Evolutionary conservation across 768 basidiomycete genomes (phyloP), one percentile per base, ranked within the genome.

Genomic region (Strobilomyces confusus): DNA sequence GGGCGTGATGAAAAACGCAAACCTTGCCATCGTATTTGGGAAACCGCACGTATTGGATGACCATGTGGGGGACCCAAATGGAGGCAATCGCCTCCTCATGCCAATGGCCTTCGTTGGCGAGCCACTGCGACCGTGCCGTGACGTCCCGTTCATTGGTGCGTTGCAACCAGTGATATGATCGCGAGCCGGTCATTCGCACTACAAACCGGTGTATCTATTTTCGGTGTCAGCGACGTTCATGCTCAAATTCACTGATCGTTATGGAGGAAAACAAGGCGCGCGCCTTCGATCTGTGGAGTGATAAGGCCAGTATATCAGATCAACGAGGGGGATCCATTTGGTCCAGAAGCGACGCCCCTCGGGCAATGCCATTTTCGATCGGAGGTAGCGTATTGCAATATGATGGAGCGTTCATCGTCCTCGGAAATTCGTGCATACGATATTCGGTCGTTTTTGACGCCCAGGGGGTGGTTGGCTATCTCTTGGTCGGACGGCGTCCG

Each of bases 221-320:
- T 32, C 47, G 49, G 44, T 34, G 41, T 29, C 44, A 44, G 29
- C 15, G 19, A 51, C 43, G 40, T 55, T 45, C 48, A 51, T 30
- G 25, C 32, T 64, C 53, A 59, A 59, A 64, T 64, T 67, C 54
- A 56, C 51, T 65, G 54, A 62, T 62, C 36, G 56, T 30, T 62
- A 66, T 67, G 64, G 64, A 67, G 57, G 60, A 54, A 49, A 42
- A 29, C 29, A 11, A 33, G 55, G 44, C 32, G 44, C 46, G 38
- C 29, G 57, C 55, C 34, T 59, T 62, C 65, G 62, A 62, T 64
- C 60, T 66, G 64, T 56, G 64, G 58, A 60, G 65, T 53, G 54
- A 59, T 61, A 44, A 57, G 52, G 12, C 22, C 48, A 58, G 43
- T 25, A 43, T 32, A 59, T 62, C 52, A 56, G 33, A 62, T 59